Percentiles rank a stretch among this genome's conserved stretches.
Conservation (phyloP, 352 stramenopile species). For the Hyaloperonospora brassicae region DNA sequence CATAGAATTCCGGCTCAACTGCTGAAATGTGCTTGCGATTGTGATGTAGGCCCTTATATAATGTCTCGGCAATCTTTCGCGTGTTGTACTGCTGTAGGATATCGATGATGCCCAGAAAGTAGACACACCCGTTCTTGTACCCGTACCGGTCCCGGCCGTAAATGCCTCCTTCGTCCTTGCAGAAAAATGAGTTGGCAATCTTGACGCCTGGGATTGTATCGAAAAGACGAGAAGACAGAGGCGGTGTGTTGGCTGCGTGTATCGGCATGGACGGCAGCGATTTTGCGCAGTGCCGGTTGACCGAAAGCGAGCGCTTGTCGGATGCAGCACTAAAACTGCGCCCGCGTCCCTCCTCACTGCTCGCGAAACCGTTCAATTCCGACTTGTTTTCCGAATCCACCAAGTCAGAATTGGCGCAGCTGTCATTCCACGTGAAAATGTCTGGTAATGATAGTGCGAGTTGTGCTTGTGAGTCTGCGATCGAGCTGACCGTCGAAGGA, state of each 20-base stretch:
- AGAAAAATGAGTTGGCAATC: conserved; percentile 63
- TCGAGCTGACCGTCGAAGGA: conserved; percentile 2
- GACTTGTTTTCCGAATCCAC: conserved; percentile 37
- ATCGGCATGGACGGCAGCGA: conserved; percentile 22
- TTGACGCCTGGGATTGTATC: conserved; percentile 35
- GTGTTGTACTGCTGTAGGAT: conserved; percentile 92
- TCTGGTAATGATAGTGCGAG: conserved; percentile 22
- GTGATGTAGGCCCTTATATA: conserved; percentile 81
- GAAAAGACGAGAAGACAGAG: conserved; percentile 45
- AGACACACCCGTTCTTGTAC: conserved; percentile 75
- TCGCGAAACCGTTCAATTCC: conserved; percentile 21
- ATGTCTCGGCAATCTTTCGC: conserved; percentile 85
- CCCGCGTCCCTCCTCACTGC: conserved; percentile 26
- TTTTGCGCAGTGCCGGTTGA: conserved; percentile 10
- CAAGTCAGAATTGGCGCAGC: conserved; percentile 9
- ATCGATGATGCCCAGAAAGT: conserved; percentile 90
- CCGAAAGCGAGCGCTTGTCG: conserved; percentile 15
- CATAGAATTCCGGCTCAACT: conserved; percentile 83
- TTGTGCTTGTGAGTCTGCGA: conserved; percentile 7
- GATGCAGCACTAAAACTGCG: conserved; percentile 17
- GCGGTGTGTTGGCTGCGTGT: conserved; percentile 8
- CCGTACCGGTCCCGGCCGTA: conserved; percentile 50
- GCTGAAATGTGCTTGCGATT: conserved; percentile 85
- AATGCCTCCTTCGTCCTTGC: conserved; percentile 66
- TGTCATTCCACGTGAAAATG: conserved; percentile 20